Evolutionary conservation across 257 asterid species (phyloP).

Genomic region (Fraxinus americana): DNA sequence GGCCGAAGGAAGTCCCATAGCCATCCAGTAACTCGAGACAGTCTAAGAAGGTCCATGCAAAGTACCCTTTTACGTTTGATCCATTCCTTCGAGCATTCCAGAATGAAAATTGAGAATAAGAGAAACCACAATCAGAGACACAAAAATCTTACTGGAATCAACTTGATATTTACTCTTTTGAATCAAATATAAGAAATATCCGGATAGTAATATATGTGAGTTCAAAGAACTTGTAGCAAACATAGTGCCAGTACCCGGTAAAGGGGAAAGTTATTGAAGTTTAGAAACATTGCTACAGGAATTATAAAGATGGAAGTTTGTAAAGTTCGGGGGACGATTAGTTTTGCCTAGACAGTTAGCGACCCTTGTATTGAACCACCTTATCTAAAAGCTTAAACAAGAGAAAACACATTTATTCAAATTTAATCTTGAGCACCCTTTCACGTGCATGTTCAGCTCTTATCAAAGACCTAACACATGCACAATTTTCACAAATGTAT

Average conservation of each 20-base stretch:
- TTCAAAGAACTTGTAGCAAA: neutral
- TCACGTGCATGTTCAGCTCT: no score
- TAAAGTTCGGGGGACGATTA: neutral
- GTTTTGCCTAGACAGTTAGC: neutral
- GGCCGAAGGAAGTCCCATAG: conserved; percentile 26
- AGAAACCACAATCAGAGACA: neutral
- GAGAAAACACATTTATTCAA: neutral
- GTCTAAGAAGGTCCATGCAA: conserved; percentile 47
- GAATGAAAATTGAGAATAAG: neutral
- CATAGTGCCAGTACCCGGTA: neutral
- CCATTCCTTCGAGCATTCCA: conserved; percentile 35
- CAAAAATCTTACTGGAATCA: neutral
- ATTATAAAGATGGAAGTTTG: neutral
- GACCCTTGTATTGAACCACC: neutral
- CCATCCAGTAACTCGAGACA: conserved; percentile 43
- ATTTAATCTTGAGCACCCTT: no score
- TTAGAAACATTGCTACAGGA: neutral
- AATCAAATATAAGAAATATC: no score
- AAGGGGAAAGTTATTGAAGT: neutral
- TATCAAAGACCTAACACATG: no score
- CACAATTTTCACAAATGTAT: no score
- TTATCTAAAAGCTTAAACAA: neutral
- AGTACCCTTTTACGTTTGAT: conserved; percentile 42
- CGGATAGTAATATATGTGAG: neutral
- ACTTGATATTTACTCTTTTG: neutral